Base-by-base conservation (phyloP, 2,329 filamentous ascomycete species). In the Diaporthe sp. region DNA sequence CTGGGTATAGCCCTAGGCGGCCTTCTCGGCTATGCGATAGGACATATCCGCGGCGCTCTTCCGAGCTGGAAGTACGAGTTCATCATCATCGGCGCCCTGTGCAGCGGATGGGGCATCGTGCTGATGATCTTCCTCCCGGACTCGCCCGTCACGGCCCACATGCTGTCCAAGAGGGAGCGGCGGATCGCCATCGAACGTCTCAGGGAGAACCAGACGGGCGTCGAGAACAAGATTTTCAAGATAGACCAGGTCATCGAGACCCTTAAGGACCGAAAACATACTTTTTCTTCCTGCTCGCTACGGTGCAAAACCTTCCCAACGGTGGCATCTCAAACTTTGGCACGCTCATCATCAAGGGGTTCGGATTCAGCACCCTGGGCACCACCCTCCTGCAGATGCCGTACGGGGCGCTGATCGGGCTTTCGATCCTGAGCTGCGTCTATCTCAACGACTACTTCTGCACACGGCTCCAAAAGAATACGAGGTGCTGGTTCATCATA, bases 261-360 rank as follows among this genome's bases (percentile, higher is more conserved):
- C 0, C 72, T 84, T 9, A 75, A 75, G 10, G 83, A 85, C 73
- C 79, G 4, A 82, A 84, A 65, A 81, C 81, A 12, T 78, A 77
- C 25, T 74, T 82, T 4, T 78, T 79, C 17, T 79, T 79, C 42
- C 79, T 78, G 19, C 77, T 84, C 1, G 76, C 62, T 4, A 51
- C 58, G 44, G 49, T 75, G 1, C 73, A 75, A 12, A 77, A 74
- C 70, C 59, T 46, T 0, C 81, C 82, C 8, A 82, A 80, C 25
- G 82, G 82, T 1, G 82, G 81, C 1, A 77, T 83, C 5, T 78
- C 78, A 15, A 77, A 77, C 7, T 90, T 90, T 72, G 87, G 87
- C 5, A 89, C 87, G 0, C 83, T 89, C 37, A 88, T 90, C 74
- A 88, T 90, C 78, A 78, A 88, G 75, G 87, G 88, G 0, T 88